Conservation (phyloP, 106 monocot species). For the Platanthera zijinensis region DNA sequence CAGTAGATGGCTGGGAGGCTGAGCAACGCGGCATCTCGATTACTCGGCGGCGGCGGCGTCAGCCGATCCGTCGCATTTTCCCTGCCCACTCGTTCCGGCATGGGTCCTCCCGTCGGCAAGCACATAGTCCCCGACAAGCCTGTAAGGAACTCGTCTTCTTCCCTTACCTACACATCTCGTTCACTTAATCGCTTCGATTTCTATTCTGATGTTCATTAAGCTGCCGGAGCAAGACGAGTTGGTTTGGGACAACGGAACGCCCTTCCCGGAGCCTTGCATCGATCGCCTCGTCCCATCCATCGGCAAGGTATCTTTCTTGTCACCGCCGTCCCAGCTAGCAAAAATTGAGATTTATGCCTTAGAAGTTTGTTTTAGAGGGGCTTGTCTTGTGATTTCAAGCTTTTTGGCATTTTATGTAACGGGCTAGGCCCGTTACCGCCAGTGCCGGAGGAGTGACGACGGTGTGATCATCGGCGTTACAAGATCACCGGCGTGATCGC, state of each 20-base stretch:
- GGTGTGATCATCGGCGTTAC: no score
- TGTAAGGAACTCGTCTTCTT: constrained; percentile 23
- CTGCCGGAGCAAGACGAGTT: constrained; percentile 71
- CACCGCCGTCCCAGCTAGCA: no score
- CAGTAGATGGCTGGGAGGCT: constrained; percentile 55
- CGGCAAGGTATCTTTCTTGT: constrained; percentile 47
- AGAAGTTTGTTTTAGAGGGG: not conserved
- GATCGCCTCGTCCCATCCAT: constrained; percentile 75
- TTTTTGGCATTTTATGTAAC: no score
- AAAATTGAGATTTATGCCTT: not conserved
- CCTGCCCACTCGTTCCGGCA: constrained; percentile 66
- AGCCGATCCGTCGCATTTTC: constrained; percentile 32
- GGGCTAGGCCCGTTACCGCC: no score
- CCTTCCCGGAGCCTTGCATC: constrained; percentile 88
- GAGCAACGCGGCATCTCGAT: constrained; percentile 54
- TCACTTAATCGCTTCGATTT: not conserved
- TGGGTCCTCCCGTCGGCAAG: constrained; percentile 89
- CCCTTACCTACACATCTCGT: not conserved
- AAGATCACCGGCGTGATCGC: no score
- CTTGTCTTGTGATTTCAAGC: not conserved
- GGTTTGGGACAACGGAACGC: constrained; percentile 89
- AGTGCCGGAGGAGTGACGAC: no score
- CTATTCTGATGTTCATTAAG: constrained; percentile 14
- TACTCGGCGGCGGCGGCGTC: constrained; percentile 47
- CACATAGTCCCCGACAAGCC: constrained; percentile 86